Conservation (phyloP, 2,329 filamentous ascomycete genomes). For the Thelonectria blattea region DNA sequence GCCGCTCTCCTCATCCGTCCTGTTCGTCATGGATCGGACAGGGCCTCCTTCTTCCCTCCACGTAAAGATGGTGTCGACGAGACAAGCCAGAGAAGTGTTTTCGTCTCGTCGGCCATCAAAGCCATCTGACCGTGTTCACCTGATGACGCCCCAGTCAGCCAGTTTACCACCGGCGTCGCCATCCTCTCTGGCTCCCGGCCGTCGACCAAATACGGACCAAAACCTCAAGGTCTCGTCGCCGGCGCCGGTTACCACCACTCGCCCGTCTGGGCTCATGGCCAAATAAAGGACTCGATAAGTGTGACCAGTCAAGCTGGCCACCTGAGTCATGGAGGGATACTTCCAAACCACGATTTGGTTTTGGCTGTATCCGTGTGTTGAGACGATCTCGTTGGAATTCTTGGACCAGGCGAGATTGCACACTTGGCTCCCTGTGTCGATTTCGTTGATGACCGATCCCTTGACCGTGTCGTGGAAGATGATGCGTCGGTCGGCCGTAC, state of each 20-base stretch:
- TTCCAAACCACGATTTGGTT: constrained; percentile 99
- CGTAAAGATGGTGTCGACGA: neutral
- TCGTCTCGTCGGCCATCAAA: neutral
- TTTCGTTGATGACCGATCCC: constrained; percentile 80
- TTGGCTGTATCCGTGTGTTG: constrained; percentile 95
- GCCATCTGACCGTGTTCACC: constrained; percentile 46
- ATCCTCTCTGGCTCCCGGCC: constrained; percentile 73
- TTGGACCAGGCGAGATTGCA: constrained; percentile 98
- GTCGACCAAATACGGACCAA: constrained; percentile 93
- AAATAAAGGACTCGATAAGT: constrained; percentile 96
- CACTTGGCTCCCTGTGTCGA: constrained; percentile 98
- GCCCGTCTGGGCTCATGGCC: constrained; percentile 95
- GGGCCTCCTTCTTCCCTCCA: neutral
- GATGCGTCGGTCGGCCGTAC: constrained; percentile 93
- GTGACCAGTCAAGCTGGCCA: constrained; percentile 92
- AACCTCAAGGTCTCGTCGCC: constrained; percentile 96
- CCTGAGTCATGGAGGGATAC: constrained; percentile 97
- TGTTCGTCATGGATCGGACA: neutral
- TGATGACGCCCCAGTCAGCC: constrained; percentile 84
- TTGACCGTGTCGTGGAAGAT: constrained; percentile 97
- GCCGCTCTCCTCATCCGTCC: constrained; percentile 17
- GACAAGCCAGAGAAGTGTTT: neutral
- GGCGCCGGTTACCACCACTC: constrained; percentile 92
- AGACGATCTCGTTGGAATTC: constrained; percentile 96
- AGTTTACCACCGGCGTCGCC: constrained; percentile 68